These are phyloP conservation scores for Aspergillus panamensis DNA, from an alignment of 495 filamentous ascomycete genomes.

Conservation along the genomic window DNA sequence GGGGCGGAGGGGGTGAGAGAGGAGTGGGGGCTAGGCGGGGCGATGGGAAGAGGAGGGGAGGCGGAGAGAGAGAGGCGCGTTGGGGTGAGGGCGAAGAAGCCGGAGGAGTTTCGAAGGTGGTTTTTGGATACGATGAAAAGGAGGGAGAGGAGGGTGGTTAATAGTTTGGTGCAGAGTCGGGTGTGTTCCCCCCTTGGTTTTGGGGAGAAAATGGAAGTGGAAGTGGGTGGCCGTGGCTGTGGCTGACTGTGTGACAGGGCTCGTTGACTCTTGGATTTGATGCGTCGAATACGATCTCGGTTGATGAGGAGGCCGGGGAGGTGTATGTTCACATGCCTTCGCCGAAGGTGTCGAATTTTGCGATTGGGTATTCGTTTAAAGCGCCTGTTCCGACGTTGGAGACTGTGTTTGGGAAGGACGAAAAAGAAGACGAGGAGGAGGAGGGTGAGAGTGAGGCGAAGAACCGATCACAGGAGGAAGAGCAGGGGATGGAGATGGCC, in stretches of 20 bases:
- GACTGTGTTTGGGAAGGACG: conserved; percentile 17
- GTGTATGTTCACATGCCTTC: conserved; percentile 32
- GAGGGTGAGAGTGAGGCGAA: conserved; percentile 18
- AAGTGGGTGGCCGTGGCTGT: background rate
- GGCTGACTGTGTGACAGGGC: conserved; percentile 23
- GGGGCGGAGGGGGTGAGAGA: conserved; percentile 44
- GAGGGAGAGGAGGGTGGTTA: conserved; percentile 39
- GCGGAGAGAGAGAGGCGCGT: conserved; percentile 29
- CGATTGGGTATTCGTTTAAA: conserved; percentile 35
- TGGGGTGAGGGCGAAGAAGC: conserved; percentile 43
- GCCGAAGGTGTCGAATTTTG: conserved; percentile 24
- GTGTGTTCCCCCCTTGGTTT: conserved; percentile 29
- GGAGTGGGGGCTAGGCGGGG: conserved; percentile 38
- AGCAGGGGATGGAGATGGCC: conserved; percentile 24
- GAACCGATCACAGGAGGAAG: background rate
- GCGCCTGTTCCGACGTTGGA: conserved; percentile 31
- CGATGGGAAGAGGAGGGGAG: conserved; percentile 34
- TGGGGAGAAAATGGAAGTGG: background rate
- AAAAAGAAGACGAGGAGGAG: conserved; percentile 23
- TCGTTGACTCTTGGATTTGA: conserved; percentile 41
- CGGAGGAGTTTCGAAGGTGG: conserved; percentile 49
- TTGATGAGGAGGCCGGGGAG: conserved; percentile 31
- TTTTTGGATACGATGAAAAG: conserved; percentile 47
- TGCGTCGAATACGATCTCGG: conserved; percentile 35
- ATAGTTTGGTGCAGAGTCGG: conserved; percentile 41